phyloP scores from a whole-genome alignment of 495 filamentous ascomycete genomes.

The Filosporella fistucella region DNA sequence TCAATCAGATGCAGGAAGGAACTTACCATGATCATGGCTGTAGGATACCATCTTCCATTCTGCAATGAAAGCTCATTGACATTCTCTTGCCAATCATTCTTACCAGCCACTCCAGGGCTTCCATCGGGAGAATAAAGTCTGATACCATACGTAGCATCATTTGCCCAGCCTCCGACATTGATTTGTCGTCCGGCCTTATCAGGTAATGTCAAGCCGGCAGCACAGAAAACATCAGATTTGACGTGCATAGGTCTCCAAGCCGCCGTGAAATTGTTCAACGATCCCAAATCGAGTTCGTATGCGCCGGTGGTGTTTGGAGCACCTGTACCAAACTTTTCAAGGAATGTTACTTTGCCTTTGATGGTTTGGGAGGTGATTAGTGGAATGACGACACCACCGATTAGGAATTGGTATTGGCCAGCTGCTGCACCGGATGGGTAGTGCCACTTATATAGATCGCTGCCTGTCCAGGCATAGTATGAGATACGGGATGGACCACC shows the following conservation, averaged over 20 bases:
- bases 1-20: neutral
- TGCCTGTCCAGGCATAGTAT: constrained; percentile 14
- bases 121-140: constrained; percentile 60
- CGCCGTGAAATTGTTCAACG: constrained; percentile 16
- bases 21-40: constrained; percentile 50
- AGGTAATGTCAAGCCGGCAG: constrained; percentile 54
- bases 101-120: constrained; percentile 44
- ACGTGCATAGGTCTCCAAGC: constrained; percentile 57
- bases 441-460: constrained; percentile 20
- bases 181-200: constrained; percentile 61
- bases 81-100: constrained; percentile 64
- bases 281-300: constrained; percentile 55
- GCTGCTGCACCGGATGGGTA: constrained; percentile 44
- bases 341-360: constrained; percentile 58
- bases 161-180: constrained; percentile 61
- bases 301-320: constrained; percentile 55
- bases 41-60: constrained; percentile 60
- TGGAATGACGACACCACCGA: constrained; percentile 54
- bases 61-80: constrained; percentile 49
- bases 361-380: constrained; percentile 54
- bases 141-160: constrained; percentile 56
- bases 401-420: constrained; percentile 49
- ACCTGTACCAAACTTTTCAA: constrained; percentile 59
- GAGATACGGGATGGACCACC: constrained; percentile 46
- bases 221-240: constrained; percentile 63